These are phyloP conservation scores for Sonneratia caseolaris DNA, from an alignment of 345 rosid genomes.

Conservation along the genomic window DNA sequence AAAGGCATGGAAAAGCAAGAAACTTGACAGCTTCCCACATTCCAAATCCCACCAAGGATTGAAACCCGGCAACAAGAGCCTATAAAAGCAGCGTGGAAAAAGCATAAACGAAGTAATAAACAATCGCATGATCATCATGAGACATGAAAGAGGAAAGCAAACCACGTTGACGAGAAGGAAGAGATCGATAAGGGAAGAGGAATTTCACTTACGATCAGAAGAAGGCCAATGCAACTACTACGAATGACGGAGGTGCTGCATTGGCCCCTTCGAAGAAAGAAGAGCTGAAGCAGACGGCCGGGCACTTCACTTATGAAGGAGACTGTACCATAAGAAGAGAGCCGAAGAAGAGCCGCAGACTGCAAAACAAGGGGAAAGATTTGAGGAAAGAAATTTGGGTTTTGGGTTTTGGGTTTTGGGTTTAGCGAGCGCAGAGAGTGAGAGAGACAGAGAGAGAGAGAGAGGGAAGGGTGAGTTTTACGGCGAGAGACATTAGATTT, in stretches of 20 bases:
- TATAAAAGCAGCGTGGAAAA: neutral
- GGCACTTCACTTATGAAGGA: neutral
- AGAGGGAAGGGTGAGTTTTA: neutral
- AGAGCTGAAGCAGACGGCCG: neutral
- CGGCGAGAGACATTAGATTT: neutral
- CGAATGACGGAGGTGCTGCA: neutral
- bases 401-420: slow-evolving; percentile 1
- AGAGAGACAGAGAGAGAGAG: neutral
- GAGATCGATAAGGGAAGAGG: neutral
- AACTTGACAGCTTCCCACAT: neutral
- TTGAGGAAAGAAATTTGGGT: neutral
- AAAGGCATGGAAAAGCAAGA: neutral
- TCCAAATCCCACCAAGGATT: neutral
- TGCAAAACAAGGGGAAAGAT: neutral
- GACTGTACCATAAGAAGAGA: slow-evolving; percentile 6
- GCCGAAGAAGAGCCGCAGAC: neutral
- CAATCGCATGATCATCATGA: neutral
- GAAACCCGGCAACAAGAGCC: neutral
- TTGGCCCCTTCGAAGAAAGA: slow-evolving; percentile 4
- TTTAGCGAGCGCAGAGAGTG: neutral
- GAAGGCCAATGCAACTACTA: slow-evolving; percentile 10
- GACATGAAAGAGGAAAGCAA: slow-evolving; percentile 1
- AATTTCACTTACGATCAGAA: neutral
- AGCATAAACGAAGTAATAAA: neutral
- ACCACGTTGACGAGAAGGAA: neutral